Conservation (phyloP, 2,329 filamentous ascomycete genomes). For the Graphilbum sp. region DNA sequence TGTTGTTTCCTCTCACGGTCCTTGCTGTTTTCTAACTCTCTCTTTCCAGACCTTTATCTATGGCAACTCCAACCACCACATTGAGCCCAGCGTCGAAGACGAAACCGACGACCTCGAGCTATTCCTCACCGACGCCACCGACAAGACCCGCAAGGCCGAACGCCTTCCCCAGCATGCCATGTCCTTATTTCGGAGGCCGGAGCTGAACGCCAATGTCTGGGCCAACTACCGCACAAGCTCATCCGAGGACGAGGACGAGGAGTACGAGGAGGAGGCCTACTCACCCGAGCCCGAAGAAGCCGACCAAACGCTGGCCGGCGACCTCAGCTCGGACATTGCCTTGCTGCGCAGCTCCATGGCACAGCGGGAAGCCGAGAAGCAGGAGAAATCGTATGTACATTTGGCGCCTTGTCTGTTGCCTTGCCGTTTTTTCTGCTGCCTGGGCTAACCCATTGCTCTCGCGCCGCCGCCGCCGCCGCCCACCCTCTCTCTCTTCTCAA, state of each 20-base stretch:
- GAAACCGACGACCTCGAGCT: conserved; percentile 24
- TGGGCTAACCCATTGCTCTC: no score
- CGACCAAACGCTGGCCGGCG: conserved; percentile 16
- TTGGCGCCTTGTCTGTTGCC: neutral
- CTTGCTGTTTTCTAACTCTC: conserved; percentile 1
- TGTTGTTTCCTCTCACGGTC: neutral
- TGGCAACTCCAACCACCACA: conserved; percentile 30
- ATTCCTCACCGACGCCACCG: conserved; percentile 32
- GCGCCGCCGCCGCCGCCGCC: no score
- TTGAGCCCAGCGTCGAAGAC: conserved; percentile 27
- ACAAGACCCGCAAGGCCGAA: conserved; percentile 27
- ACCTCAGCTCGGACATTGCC: conserved; percentile 32
- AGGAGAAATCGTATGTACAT: conserved; percentile 26
- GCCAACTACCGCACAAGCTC: conserved; percentile 8
- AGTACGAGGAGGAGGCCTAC: conserved; percentile 8
- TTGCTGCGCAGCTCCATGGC: conserved; percentile 29
- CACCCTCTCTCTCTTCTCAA: neutral
- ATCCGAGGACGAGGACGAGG: conserved; percentile 9
- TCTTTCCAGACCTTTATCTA: conserved; percentile 33
- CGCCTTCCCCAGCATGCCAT: conserved; percentile 32
- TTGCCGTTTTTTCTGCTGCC: neutral
- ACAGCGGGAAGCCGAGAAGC: conserved; percentile 26
- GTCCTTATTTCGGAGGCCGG: conserved; percentile 29
- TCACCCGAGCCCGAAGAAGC: conserved; percentile 8
- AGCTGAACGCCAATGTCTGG: conserved; percentile 11